Base-by-base conservation (phyloP, 2,329 filamentous ascomycete genomes). In the Colletotrichum nymphaeae region DNA sequence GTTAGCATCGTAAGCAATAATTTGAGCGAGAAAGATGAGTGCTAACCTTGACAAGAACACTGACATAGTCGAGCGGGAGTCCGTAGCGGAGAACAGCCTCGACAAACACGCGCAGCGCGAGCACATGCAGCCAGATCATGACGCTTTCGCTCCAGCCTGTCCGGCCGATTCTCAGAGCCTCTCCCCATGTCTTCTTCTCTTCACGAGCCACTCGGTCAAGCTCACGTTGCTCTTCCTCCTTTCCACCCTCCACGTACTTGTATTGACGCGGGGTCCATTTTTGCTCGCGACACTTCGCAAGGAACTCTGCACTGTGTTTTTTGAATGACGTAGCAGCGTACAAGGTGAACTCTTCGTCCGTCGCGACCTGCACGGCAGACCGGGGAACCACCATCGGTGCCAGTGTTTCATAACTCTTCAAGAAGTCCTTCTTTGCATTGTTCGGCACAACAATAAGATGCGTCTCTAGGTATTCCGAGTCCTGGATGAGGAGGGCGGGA, bases 81-180 rank as follows among this genome's bases (percentile, higher is more conserved):
- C 97, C 97, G 80, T 99, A 99, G 76, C 97, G 91, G 80, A 99
- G 86, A n/a, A 99, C 97, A 5, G 95, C 98, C 88, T 99, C 97
- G 24, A 99, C 97, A 83, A 98, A 99, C 24, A 98, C 95, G 67
- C 97, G 89, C 78, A 99, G 85, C 7, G 95, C 94, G 79, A 98
- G 87, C 32, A 98, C 93, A 81, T 99, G 97, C 63, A 97, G 90
- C 95, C 95, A 98, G 67, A 96, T 93, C 94, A 98, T 98, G 76
- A 98, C 95, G 75, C 93, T 93, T 85, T 99, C 97, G 80, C 95
- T 96, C 91, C 97, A 99, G 19, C 95, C 95, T n/a, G 95, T 97
- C 75, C 95, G 89, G 16, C 93, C 94, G 78, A 98, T 88, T 76
- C 95, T 90, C 79, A 99, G 83, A 3, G 95, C 95, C 85, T 99